phyloP scores from a whole-genome alignment of 257 asterid genomes.

The Rauvolfia tetraphylla region DNA sequence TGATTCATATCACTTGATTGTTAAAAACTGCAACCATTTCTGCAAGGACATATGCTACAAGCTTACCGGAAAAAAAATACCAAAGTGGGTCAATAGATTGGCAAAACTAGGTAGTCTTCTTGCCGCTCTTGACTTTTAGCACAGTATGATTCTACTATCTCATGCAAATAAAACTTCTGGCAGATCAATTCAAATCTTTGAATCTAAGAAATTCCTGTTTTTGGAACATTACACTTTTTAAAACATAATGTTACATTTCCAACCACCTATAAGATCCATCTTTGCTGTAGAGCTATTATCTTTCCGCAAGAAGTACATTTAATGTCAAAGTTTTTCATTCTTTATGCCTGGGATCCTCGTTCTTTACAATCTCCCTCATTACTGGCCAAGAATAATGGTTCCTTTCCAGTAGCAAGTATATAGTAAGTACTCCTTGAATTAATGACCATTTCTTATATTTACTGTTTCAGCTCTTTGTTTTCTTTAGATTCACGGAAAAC shows the following conservation, averaged over 20 bases:
- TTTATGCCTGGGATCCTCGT: too few species aligned
- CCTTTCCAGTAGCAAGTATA: not conserved
- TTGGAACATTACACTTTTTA: not conserved
- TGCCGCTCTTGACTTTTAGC: not conserved
- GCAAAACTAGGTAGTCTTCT: constrained; percentile 70
- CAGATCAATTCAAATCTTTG: not conserved
- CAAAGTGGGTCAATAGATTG: constrained; percentile 94
- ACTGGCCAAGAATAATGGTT: not conserved
- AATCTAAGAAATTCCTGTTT: not conserved
- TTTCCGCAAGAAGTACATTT: not conserved
- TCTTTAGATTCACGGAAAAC: too few species aligned
- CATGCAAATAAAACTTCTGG: not conserved
- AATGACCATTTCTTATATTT: not conserved
- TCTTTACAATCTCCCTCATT: too few species aligned
- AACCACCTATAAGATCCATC: not conserved
- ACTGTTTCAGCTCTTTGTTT: not conserved
- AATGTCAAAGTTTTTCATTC: too few species aligned
- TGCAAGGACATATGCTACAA: constrained; percentile 81
- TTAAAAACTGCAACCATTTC: constrained; percentile 92
- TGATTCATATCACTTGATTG: constrained; percentile 82
- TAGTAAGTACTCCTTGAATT: not conserved
- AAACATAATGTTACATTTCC: too few species aligned
- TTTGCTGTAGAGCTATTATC: not conserved
- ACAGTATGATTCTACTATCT: not conserved
- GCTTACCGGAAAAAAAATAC: constrained; percentile 74